Evolutionary conservation across 192 early-diverging fungal species (phyloP), one percentile per base, ranked within the genome.

Genomic region (Coemansia sp.): DNA sequence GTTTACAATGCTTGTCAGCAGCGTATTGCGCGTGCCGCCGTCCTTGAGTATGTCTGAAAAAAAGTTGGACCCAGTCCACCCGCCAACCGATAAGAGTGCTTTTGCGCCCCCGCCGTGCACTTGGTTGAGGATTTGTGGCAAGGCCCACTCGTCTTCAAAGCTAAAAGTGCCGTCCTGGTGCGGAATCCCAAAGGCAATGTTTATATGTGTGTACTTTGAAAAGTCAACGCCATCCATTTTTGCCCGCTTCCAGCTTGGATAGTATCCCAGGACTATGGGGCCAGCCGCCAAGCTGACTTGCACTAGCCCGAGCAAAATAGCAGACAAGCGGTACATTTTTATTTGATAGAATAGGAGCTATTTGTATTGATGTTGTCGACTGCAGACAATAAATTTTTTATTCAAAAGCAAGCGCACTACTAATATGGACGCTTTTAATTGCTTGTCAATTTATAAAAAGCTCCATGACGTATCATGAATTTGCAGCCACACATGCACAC

Each of bases 151-250:
- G 29, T 56, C 50, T 0, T 63, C 63, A 52, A 70, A 70, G n/a
- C 14, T 32, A 18, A 76, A 50, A 1, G 53, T 60, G 39, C 78
- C 78, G 27, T 75, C 74, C 14, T 48, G 44, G 0, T 29, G 21
- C 19, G 84, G 67, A 21, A 81, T 79, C 12, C 78, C 80, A 63
- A 84, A 87, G 8, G 86, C 84, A 39, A 88, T 85, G 44, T 87
- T 86, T 53, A 90, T 63, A 38, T 88, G 88, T 3, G 88, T 86
- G 53, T 87, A 83, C 60, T 84, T 71, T 37, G 65, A 35, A 53
- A 72, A 63, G 34, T 70, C 75, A 3, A 72, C 32, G 10, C 41
- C 58, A 7, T 56, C n/a, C 44, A 62, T 62, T 10, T 56, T 50
- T 12, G 38, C n/a, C 24, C 50, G 42, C 37, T 60, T 53, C 70